Conservation (phyloP, 2,329 filamentous ascomycete species). For the Herpomyces periplanetae region DNA sequence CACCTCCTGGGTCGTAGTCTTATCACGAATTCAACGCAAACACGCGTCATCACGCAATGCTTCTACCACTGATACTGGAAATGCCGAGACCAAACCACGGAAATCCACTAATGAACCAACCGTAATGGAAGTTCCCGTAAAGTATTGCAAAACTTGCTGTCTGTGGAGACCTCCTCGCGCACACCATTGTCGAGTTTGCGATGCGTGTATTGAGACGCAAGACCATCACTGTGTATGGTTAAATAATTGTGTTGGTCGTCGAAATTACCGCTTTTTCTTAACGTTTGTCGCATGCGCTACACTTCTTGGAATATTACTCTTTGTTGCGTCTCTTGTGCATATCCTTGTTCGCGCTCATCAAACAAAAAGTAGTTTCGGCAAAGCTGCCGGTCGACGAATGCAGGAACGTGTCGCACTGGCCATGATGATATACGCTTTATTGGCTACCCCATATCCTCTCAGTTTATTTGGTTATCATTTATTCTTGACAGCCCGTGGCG, state of each 20-base stretch:
- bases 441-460: slow-evolving; percentile 38
- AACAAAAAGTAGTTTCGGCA: slow-evolving; percentile 22
- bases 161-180: slow-evolving; percentile 86
- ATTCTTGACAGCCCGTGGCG: slow-evolving; percentile 55
- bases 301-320: slow-evolving; percentile 30
- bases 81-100: no score
- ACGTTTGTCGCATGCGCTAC: slow-evolving; percentile 49
- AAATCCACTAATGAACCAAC: slow-evolving; percentile 28
- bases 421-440: slow-evolving; percentile 41
- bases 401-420: slow-evolving; percentile 48
- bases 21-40: no score
- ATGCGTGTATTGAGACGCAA: slow-evolving; percentile 85
- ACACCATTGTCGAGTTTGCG: slow-evolving; percentile 81
- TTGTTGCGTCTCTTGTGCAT: slow-evolving; percentile 41
- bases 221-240: slow-evolving; percentile 97
- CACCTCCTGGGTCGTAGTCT: slow-evolving; percentile 74
- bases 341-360: slow-evolving; percentile 26
- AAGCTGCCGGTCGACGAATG: slow-evolving; percentile 23
- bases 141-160: slow-evolving; percentile 89
- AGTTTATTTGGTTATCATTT: slow-evolving; percentile 59
- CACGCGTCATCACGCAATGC: no score
- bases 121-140: slow-evolving; percentile 88
- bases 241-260: slow-evolving; percentile 83
- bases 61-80: no score
- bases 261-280: slow-evolving; percentile 95